A percentile compares a stretch with the other conserved stretches of the same genome.
phyloP scores from a whole-genome alignment of 768 basidiomycete genomes.

The Boletales sp. region DNA sequence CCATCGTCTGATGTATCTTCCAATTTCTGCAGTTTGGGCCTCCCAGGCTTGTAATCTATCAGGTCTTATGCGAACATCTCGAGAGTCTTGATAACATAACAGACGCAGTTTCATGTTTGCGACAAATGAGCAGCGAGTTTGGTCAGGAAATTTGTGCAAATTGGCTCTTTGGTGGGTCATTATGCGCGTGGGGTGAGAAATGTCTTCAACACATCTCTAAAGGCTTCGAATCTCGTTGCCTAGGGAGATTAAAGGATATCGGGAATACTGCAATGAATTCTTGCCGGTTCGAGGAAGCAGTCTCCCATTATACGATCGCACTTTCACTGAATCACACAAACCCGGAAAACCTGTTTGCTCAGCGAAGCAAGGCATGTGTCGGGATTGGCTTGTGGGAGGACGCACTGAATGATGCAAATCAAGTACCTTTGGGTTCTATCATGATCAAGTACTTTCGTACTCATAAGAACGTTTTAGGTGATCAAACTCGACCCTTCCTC shows the following conservation, averaged over 20 bases:
- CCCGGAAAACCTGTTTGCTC: not conserved
- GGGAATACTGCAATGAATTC: not conserved
- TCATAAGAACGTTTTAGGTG: not conserved
- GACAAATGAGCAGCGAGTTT: not conserved
- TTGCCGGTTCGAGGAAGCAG: not conserved
- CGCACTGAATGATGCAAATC: not conserved
- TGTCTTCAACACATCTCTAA: too few species aligned
- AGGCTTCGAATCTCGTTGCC: not conserved
- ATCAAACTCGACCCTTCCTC: slow-evolving; percentile 8
- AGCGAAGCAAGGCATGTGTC: not conserved
- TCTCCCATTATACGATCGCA: not conserved
- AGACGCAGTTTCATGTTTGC: slow-evolving; percentile 1
- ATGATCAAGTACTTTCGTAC: not conserved
- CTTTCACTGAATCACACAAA: not conserved
- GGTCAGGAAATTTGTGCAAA: not conserved
- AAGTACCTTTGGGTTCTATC: not conserved
- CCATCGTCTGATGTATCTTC: not conserved
- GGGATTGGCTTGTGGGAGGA: not conserved
- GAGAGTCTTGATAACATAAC: not conserved
- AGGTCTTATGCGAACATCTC: not conserved
- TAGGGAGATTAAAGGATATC: not conserved
- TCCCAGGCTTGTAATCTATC: not conserved
- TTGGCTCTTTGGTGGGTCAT: not conserved
- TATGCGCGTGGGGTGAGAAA: too few species aligned
- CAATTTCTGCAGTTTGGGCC: not conserved